phyloP scores from a whole-genome alignment of 2,329 filamentous ascomycete species.

The Colletotrichum melonis region DNA sequence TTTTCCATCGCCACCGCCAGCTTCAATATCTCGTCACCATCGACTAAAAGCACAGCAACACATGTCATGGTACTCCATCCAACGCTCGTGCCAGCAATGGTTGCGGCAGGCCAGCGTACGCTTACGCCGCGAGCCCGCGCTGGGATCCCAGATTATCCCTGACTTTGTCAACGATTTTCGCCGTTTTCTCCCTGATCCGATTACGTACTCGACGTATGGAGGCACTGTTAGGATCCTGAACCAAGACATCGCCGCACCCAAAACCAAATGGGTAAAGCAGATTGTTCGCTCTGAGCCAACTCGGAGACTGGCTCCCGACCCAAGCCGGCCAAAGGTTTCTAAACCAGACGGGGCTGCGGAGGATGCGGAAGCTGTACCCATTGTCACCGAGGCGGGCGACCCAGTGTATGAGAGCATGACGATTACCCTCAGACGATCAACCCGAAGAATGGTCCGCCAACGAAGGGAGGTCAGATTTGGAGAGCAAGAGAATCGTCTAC shows the following conservation, averaged over 20 bases:
- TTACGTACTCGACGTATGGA: slow-evolving; percentile 24
- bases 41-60: slow-evolving; percentile 32
- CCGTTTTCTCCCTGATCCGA: slow-evolving; percentile 26
- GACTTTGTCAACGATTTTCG: slow-evolving; percentile 33
- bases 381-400: slow-evolving; percentile 16
- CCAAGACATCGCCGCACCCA: not conserved
- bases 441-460: slow-evolving; percentile 11
- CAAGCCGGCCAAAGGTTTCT: not conserved
- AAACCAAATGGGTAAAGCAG: slow-evolving; percentile 3
- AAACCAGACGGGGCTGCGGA: not conserved
- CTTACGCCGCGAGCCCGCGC: not conserved
- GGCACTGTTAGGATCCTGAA: slow-evolving; percentile 31
- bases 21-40: slow-evolving; percentile 8
- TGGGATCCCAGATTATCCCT: slow-evolving; percentile 11
- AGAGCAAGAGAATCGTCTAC: slow-evolving; percentile 1
- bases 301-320: not conserved
- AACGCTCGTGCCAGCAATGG: slow-evolving; percentile 31
- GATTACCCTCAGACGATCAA: slow-evolving; percentile 11
- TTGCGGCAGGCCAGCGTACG: slow-evolving; percentile 9
- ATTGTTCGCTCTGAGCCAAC: slow-evolving; percentile 3
- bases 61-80: slow-evolving; percentile 26
- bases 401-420: slow-evolving; percentile 16
- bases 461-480: slow-evolving; percentile 18
- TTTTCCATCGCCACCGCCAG: slow-evolving; percentile 25
- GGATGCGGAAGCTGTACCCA: not conserved